Conservation (phyloP, 2,329 filamentous ascomycete species). For the Aspergillus amoenus region DNA sequence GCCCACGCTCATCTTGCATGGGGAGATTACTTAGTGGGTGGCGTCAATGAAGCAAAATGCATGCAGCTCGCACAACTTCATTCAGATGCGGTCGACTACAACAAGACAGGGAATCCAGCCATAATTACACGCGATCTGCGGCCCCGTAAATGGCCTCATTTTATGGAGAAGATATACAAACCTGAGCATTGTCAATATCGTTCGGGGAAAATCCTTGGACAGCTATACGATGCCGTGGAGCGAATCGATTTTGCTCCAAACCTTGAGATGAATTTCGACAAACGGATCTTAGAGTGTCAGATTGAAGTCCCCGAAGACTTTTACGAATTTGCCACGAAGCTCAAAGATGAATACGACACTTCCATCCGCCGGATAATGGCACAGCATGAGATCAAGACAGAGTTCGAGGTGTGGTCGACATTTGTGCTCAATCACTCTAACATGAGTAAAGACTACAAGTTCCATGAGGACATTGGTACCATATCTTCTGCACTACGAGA, state of each 20-base stretch:
- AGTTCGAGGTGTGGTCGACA: slow-evolving; percentile 89
- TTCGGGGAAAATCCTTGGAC: slow-evolving; percentile 72
- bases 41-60: slow-evolving; percentile 70
- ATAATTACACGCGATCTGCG: slow-evolving; percentile 61
- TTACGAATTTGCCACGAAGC: slow-evolving; percentile 58
- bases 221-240: slow-evolving; percentile 76
- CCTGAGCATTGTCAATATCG: slow-evolving; percentile 55
- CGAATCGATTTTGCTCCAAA: slow-evolving; percentile 68
- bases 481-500: slow-evolving; percentile 67
- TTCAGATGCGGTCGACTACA: slow-evolving; percentile 89
- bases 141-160: slow-evolving; percentile 75
- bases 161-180: slow-evolving; percentile 69
- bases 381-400: slow-evolving; percentile 77
- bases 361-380: slow-evolving; percentile 77
- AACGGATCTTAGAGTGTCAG: slow-evolving; percentile 63
- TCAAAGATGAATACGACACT: slow-evolving; percentile 78
- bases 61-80: slow-evolving; percentile 75
- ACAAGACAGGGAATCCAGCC: slow-evolving; percentile 82
- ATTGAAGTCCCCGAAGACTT: slow-evolving; percentile 57
- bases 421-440: slow-evolving; percentile 77
- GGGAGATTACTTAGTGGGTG: slow-evolving; percentile 63
- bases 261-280: slow-evolving; percentile 73
- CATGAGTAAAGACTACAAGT: slow-evolving; percentile 76
- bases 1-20: slow-evolving; percentile 78
- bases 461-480: slow-evolving; percentile 76